These are phyloP conservation scores for Calonectria pseudoreteaudii DNA, from an alignment of 2,329 filamentous ascomycete genomes.

Conservation along the genomic window DNA sequence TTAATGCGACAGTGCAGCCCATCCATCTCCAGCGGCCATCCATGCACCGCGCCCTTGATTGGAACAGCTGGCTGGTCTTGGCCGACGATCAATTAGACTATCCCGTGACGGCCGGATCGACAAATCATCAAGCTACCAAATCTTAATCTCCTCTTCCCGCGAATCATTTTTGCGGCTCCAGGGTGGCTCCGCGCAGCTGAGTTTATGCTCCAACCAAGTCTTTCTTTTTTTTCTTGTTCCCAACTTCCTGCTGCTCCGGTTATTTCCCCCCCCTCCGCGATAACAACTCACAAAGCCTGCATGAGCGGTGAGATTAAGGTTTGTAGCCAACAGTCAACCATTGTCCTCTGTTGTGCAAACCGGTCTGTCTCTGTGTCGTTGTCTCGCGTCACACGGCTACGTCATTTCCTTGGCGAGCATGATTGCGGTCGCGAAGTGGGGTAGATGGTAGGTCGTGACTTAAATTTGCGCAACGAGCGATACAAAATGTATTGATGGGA, in stretches of 20 bases:
- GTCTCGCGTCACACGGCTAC: background rate
- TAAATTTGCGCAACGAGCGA: background rate
- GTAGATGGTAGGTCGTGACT: too few species aligned
- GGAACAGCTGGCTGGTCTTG: background rate
- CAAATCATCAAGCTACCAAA: background rate
- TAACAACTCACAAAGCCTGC: background rate
- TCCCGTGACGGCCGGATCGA: background rate
- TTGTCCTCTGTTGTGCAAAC: background rate
- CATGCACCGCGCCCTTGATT: background rate
- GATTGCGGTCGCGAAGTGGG: background rate
- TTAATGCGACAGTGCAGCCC: background rate
- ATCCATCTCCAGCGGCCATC: background rate
- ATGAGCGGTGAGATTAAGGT: background rate
- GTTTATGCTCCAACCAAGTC: background rate
- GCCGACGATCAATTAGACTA: background rate
- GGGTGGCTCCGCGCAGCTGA: too few species aligned
- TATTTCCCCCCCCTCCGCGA: background rate
- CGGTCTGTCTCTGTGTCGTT: too few species aligned
- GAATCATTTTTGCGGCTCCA: background rate
- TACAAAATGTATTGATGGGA: background rate
- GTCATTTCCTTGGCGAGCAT: background rate
- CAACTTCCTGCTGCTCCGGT: background rate
- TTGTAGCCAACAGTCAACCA: background rate
- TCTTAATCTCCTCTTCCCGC: background rate
- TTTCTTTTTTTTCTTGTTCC: background rate